Conservation (phyloP, 2,329 filamentous ascomycete genomes). For the Didymella glomerata region DNA sequence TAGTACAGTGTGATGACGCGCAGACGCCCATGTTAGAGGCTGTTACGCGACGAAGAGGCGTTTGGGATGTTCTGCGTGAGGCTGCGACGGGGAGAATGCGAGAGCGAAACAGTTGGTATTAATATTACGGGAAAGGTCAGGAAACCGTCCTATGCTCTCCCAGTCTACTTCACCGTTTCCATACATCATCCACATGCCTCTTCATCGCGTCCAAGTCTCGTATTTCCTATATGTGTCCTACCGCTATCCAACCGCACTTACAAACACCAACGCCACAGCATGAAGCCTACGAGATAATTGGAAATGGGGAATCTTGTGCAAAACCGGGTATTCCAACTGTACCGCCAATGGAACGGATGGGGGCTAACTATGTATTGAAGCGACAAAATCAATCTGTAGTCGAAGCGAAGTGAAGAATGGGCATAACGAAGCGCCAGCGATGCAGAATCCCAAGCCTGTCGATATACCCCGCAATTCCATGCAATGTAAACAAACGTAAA, state of each 20-base stretch:
- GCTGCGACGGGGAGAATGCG: background rate
- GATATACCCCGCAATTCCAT: conserved; percentile 37
- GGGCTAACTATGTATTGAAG: conserved; percentile 28
- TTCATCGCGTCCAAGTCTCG: conserved; percentile 17
- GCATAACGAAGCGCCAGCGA: conserved; percentile 28
- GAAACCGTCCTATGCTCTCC: conserved; percentile 26
- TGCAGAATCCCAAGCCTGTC: conserved; percentile 31
- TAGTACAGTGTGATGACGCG: conserved; percentile 6
- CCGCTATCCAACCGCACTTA: conserved; percentile 30
- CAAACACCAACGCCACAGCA: conserved; percentile 24
- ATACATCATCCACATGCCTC: conserved; percentile 19
- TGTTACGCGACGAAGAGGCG: background rate
- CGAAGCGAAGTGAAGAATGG: conserved; percentile 29
- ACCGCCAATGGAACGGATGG: conserved; percentile 29
- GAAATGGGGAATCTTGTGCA: conserved; percentile 44
- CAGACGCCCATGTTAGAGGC: background rate
- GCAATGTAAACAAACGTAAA: conserved; percentile 41
- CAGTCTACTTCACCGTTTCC: conserved; percentile 19
- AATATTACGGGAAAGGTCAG: conserved; percentile 39
- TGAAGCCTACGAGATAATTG: conserved; percentile 26
- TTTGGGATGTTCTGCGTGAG: background rate
- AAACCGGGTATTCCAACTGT: conserved; percentile 25
- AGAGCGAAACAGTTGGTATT: conserved; percentile 23
- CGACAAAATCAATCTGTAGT: conserved; percentile 23
- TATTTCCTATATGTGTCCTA: conserved; percentile 23